Evolutionary conservation across 345 rosid genomes (phyloP), one percentile per base, ranked within the genome.

Genomic region (Raphanus sativus): DNA sequence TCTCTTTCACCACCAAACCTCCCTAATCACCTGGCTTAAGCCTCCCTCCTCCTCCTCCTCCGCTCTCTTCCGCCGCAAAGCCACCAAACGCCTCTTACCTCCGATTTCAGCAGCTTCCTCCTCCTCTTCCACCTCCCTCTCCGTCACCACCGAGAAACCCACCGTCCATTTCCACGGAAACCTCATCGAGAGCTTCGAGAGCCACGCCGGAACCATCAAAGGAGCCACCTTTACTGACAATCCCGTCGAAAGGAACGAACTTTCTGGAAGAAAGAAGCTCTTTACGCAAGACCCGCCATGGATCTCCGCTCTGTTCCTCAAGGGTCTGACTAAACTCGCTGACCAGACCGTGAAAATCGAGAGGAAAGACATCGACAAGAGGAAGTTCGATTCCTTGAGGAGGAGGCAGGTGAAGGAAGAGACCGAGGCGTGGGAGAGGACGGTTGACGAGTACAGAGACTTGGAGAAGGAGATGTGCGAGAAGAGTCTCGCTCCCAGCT

Each of bases 401-500:
- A 85, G 97, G 82, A 76, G 97, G 65, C 97, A 94, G 80, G 81
- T 94, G 55, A 87, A 81, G 83, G 89, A 89, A 71, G 97, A 94
- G 89, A 91, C 98, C 11, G 95, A 90, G 81, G 97, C 93, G 12
- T 94, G 97, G 97, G 91, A 92, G 90, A 87, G 61, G 69, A 88
- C 80, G 90, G 90, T 87, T 48, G 87, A 85, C 21, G 98, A 94
- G 76, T 94, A 94, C 48, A 86, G 85, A 81, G 87, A 80, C 67
- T 64, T 92, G 70, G 91, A 89, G 81, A 86, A 85, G 76, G 89
- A 85, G 65, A 94, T 94, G 97, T 83, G 96, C 42, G 88, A 89
- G 84, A 90, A 77, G 85, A 86, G 84, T 45, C 68, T 94, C 69
- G 97, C 97, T 4, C 98, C 98, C 0, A 89, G 88, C 82, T 78